A percentile compares a stretch with the other conserved stretches of the same genome.
phyloP scores from a whole-genome alignment of 805 yeast species.

The Torulaspora franciscae region DNA sequence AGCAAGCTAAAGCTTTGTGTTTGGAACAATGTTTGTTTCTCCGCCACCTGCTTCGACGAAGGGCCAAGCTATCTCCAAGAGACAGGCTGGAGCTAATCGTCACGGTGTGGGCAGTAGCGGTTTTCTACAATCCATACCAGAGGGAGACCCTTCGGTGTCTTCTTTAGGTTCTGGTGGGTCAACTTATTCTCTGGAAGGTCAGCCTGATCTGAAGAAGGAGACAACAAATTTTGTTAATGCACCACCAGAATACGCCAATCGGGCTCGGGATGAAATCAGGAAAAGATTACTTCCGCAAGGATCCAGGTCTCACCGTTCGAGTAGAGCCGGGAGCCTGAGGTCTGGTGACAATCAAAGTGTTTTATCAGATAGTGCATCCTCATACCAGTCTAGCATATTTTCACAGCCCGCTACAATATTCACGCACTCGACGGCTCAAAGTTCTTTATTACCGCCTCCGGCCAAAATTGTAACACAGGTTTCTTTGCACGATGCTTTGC shows the following conservation, averaged over 20 bases:
- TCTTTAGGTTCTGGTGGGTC: slow-evolving; percentile 4
- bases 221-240: slow-evolving; percentile 31
- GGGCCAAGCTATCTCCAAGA: slow-evolving; percentile 20
- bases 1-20: neutral
- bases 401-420: slow-evolving; percentile 25
- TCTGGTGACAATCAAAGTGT: slow-evolving; percentile 17
- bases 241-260: slow-evolving; percentile 34
- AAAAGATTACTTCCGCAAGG: slow-evolving; percentile 24
- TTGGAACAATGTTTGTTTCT: slow-evolving; percentile 28
- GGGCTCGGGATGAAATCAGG: slow-evolving; percentile 36
- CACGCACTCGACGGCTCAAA: slow-evolving; percentile 18
- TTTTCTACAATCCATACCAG: slow-evolving; percentile 10
- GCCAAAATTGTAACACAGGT: slow-evolving; percentile 23
- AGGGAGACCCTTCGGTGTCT: slow-evolving; percentile 3
- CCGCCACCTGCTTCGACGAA: slow-evolving; percentile 33
- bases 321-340: slow-evolving; percentile 6
- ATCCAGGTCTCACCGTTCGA: slow-evolving; percentile 8
- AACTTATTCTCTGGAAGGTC: slow-evolving; percentile 1
- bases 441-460: slow-evolving; percentile 7
- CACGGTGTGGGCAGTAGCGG: slow-evolving; percentile 3
- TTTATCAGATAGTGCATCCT: slow-evolving; percentile 22
- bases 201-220: slow-evolving; percentile 9
- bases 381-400: slow-evolving; percentile 28
- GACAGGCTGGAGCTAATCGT: slow-evolving; percentile 7
- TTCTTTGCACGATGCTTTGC: slow-evolving; percentile 48